Base-by-base conservation (phyloP, 1,139 yeast species). In the Candida tropicalis region DNA sequence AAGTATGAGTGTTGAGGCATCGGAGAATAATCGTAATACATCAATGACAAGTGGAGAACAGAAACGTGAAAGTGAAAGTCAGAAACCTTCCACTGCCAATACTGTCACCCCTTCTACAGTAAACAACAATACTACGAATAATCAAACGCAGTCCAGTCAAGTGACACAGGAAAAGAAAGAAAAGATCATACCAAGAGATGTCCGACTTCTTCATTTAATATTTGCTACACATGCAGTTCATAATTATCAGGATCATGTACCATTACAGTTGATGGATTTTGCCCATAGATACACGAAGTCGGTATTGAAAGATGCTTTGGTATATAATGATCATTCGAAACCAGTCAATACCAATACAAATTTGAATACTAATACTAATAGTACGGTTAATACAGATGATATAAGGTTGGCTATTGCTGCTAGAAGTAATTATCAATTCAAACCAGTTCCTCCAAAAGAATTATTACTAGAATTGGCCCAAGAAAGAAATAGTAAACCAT, bases 381-480 rank as follows among this genome's bases (percentile, higher is more conserved):
- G 76, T 5, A 77, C 79, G 2, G 74, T 91, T 15, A 80, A 89
- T 12, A 87, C 95, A 4, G 98, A 95, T 51, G 99, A 95, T 58
- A 77, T 93, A 40, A 76, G 98, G 52, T 73, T 93, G 52, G 97
- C 98, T 0, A 89, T 93, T 20, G 95, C 95, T 1, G 95, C 99
- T 0, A 74, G 96, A 46, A 88, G 96, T 15, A 90, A 88, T 61
- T 89, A 90, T 60, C 98, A 93, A 63, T 93, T 93, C 73, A 90
- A 89, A 62, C 97, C 98, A 1, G 85, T 95, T 0, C 96, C 97
- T 5, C 96, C 96, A 2, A 93, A 93, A 63, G 98, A 93, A 61
- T 72, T 93, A 55, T 66, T 93, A 52, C 70, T 93, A 61, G 97
- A 93, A 63, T 71, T 93, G 55, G 99, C 99, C 0, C 87, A 84